Evolutionary conservation across 1,139 yeast species (phyloP).

Genomic region (Geotrichum fermentans): DNA sequence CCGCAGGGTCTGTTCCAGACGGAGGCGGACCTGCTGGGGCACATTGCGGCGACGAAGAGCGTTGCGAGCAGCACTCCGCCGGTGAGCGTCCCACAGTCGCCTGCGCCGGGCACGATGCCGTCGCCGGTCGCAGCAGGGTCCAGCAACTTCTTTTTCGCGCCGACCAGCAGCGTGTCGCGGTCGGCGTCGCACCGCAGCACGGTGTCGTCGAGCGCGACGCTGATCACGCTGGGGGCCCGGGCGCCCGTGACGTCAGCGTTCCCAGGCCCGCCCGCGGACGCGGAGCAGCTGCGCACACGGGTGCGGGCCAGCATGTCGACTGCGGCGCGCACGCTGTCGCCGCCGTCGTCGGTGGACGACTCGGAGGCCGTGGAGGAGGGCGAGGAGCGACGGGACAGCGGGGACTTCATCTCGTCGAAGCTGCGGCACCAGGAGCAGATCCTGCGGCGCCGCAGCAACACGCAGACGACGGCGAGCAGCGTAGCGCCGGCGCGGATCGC

Average conservation of each 20-base stretch:
- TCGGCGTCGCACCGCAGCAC: background rate
- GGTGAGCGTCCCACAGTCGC: too few species aligned
- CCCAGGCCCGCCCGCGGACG: constrained; percentile 11
- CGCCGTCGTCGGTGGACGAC: constrained; percentile 5
- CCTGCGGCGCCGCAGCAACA: background rate
- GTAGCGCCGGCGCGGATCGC: constrained; percentile 3
- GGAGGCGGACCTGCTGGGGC: constrained; percentile 17
- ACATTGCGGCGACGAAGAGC: background rate
- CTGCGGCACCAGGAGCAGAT: constrained; percentile 7
- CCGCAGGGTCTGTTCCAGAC: constrained; percentile 20
- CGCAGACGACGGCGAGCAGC: background rate
- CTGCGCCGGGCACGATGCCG: background rate
- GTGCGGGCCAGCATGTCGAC: constrained; percentile 22
- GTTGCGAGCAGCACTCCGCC: background rate
- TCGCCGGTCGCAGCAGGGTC: background rate
- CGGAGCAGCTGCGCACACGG: constrained; percentile 17
- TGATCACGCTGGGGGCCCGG: constrained; percentile 15
- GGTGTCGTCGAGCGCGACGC: background rate
- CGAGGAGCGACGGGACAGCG: constrained; percentile 1
- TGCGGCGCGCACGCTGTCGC: constrained; percentile 19
- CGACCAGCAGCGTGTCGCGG: constrained; percentile 3
- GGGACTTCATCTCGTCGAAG: constrained; percentile 9
- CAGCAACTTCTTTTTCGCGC: background rate
- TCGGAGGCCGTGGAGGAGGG: background rate
- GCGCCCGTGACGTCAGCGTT: constrained; percentile 18